Evolutionary conservation across 495 filamentous ascomycete species (phyloP), one percentile per base, ranked within the genome.

Genomic region (Tuber microsphaerosporum): DNA sequence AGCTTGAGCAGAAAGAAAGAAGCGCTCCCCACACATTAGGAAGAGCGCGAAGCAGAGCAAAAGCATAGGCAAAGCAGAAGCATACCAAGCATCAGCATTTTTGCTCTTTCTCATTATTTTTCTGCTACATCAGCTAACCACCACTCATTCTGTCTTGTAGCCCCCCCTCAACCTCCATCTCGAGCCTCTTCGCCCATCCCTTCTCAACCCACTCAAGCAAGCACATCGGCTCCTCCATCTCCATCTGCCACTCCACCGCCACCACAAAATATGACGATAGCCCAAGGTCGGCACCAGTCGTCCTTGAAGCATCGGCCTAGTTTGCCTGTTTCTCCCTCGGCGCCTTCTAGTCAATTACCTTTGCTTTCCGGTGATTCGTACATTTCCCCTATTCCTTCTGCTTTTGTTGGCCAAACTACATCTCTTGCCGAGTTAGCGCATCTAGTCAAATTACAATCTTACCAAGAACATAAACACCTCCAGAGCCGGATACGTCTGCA

Each of bases 371-470:
- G 83, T 61, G 85, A 86, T 79, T 83, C 69, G 80, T 86, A 75
- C 82, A 84, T 74, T 84, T 85, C 81, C 61, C 82, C 79, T 76
- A 81, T 70, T 37, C 85, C 73, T 79, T 81, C 84, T 22, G 83
- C 84, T 26, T 80, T 83, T 71, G 82, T 83, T 42, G 80, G 84
- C n/a, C 84, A 85, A 1, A 85, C 88, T 51, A 92, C 90, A 48
- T 89, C 89, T 37, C 85, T 93, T 70, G 87, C 90, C 81, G 90
- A 92, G 82, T 87, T 93, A 73, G 90, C 91, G 51, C 89, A 91
- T 82, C 80, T 92, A 73, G 89, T 92, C 76, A 87, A 90, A 69
- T 84, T 92, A 72, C 90, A 90, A 80, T 89, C 88, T 75, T 92
- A 92, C 83, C 91, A 92, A 82, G 90, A 91, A 85, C 89, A 89